A percentile compares a stretch with the other conserved stretches of the same genome.
These are phyloP conservation scores for Juncus effusus DNA, from an alignment of 176 grass and related monocot species.

Conservation along the genomic window DNA sequence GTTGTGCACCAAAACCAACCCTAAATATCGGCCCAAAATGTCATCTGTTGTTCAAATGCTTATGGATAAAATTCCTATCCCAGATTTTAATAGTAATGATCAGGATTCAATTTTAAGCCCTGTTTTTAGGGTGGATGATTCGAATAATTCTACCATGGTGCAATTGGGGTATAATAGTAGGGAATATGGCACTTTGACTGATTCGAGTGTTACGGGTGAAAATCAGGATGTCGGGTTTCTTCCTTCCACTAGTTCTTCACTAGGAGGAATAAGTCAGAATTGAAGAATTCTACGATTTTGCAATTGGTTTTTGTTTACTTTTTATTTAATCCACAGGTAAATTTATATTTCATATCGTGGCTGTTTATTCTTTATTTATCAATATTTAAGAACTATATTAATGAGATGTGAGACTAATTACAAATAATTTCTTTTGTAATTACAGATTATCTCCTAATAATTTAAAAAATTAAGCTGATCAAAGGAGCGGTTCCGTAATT, in stretches of 20 bases:
- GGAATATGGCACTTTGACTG: conserved; percentile 28
- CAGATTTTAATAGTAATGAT: conserved; percentile 32
- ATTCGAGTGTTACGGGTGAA: conserved; percentile 37
- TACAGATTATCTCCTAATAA: too few relatives aligned
- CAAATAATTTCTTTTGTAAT: too few relatives aligned
- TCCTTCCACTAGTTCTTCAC: conserved; percentile 39
- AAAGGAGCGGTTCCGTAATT: too few relatives aligned
- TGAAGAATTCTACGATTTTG: conserved; percentile 11
- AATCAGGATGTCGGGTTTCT: conserved; percentile 34
- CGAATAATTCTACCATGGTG: conserved; percentile 5
- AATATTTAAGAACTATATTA: background rate
- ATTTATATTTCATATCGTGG: background rate
- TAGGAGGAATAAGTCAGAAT: conserved; percentile 1
- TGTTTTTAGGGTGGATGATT: conserved; percentile 1
- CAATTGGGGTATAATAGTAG: conserved; percentile 28
- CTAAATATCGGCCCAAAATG: conserved; percentile 59
- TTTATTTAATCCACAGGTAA: conserved; percentile 15
- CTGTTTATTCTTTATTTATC: background rate
- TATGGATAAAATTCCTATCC: conserved; percentile 39
- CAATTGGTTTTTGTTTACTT: background rate
- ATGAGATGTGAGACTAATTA: too few relatives aligned
- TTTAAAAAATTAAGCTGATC: too few relatives aligned
- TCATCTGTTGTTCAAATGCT: conserved; percentile 76
- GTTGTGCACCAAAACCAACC: conserved; percentile 56
- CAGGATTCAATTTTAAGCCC: conserved; percentile 26